Evolutionary conservation across 306 rosid species (phyloP).

Genomic region (Cyclanthera cordifolia): DNA sequence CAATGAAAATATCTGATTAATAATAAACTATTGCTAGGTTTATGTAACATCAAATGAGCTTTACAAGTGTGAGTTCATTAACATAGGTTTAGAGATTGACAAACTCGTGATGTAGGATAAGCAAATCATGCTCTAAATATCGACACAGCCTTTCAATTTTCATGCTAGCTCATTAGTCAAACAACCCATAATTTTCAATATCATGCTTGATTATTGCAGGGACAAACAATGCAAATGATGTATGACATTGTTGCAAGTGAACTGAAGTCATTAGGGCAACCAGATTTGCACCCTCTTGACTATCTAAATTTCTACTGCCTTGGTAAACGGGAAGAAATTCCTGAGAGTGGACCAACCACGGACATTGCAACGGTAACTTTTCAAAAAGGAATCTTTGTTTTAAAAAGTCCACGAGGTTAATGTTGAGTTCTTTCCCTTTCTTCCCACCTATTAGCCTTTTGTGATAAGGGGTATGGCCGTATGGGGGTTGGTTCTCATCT

Average conservation of each 20-base stretch:
- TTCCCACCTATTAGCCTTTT: no score
- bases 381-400: neutral
- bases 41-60: neutral
- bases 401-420: neutral
- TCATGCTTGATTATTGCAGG: conserved; percentile 29
- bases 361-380: conserved; percentile 45
- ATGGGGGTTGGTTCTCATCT: neutral
- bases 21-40: neutral
- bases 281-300: conserved; percentile 42
- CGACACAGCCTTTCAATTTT: neutral
- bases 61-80: neutral
- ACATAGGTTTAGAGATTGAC: neutral
- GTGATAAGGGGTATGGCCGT: neutral
- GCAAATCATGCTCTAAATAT: no score
- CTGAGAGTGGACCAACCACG: conserved; percentile 24
- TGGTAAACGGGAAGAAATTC: conserved; percentile 61
- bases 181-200: neutral
- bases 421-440: neutral
- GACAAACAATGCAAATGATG: conserved; percentile 84
- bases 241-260: conserved; percentile 50
- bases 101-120: neutral
- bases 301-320: conserved; percentile 94
- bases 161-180: neutral
- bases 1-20: neutral
- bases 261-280: conserved; percentile 37